Evolutionary conservation across 768 basidiomycete species (phyloP).

Genomic region (Suillus spraguei): DNA sequence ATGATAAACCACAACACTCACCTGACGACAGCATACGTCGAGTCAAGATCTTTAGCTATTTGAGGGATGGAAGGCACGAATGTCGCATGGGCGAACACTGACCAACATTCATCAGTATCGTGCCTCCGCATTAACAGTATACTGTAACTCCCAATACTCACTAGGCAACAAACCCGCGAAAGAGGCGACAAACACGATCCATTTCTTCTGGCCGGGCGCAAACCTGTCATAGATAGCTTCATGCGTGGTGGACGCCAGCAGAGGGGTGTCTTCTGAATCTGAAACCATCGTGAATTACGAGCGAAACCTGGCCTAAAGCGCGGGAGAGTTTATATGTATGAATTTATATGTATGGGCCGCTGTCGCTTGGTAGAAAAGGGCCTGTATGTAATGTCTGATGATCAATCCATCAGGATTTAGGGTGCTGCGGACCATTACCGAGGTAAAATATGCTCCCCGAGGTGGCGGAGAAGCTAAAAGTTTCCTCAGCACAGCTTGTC

Average conservation of each 20-base stretch:
- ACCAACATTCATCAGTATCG: neutral
- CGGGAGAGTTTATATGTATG: neutral
- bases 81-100: conserved; percentile 69
- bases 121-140: neutral
- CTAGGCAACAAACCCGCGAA: conserved; percentile 65
- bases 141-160: conserved; percentile 32
- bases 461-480: neutral
- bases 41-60: conserved; percentile 63
- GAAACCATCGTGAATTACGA: conserved; percentile 20
- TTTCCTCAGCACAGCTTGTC: neutral
- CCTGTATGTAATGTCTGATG: neutral
- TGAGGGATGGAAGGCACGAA: conserved; percentile 79
- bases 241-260: conserved; percentile 20
- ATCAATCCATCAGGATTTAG: neutral
- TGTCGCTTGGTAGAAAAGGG: neutral
- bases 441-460: neutral
- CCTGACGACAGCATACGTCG: conserved; percentile 62
- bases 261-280: conserved; percentile 33
- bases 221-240: conserved; percentile 60
- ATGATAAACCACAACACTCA: conserved; percentile 19
- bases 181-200: conserved; percentile 60
- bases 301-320: too few relatives aligned
- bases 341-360: neutral
- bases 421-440: conserved; percentile 1
- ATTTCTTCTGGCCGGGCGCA: conserved; percentile 46